phyloP scores from a whole-genome alignment of 805 yeast species.

The Lachancea kluyveri region DNA sequence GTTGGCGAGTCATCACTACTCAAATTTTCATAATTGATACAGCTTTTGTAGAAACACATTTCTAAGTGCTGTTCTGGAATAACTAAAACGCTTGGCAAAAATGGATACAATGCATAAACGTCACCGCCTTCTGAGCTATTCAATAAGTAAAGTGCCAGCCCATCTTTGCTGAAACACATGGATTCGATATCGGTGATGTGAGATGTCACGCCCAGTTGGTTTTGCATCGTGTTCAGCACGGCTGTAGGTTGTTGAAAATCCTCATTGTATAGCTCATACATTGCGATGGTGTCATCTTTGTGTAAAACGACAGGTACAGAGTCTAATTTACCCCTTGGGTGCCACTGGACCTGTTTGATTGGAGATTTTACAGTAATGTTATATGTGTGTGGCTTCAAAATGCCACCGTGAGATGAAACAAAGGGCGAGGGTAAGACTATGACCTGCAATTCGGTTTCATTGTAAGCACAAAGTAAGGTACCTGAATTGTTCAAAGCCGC shows the following conservation, averaged over 20 bases:
- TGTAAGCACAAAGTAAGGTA: slow-evolving; percentile 18
- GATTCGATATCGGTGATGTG: slow-evolving; percentile 17
- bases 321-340: slow-evolving; percentile 25
- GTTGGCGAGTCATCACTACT: slow-evolving; percentile 11
- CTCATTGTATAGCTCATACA: slow-evolving; percentile 16
- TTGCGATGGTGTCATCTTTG: slow-evolving; percentile 20
- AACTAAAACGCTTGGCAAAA: slow-evolving; percentile 43
- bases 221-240: slow-evolving; percentile 1
- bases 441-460: slow-evolving; percentile 13
- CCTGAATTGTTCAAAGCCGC: slow-evolving; percentile 16
- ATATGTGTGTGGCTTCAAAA: slow-evolving; percentile 1
- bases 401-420: no score
- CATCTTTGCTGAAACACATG: slow-evolving; percentile 33
- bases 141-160: slow-evolving; percentile 46
- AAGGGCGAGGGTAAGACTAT: slow-evolving; percentile 26
- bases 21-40: slow-evolving; percentile 19
- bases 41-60: slow-evolving; percentile 5
- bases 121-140: slow-evolving; percentile 46
- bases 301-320: slow-evolving; percentile 21
- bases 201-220: slow-evolving; percentile 10
- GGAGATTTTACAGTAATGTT: slow-evolving; percentile 2
- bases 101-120: slow-evolving; percentile 57
- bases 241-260: slow-evolving; percentile 4
- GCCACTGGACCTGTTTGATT: slow-evolving; percentile 43
- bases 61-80: slow-evolving; percentile 1